Conservation (phyloP, 106 monocot species). For the Apostasia ramifera region DNA sequence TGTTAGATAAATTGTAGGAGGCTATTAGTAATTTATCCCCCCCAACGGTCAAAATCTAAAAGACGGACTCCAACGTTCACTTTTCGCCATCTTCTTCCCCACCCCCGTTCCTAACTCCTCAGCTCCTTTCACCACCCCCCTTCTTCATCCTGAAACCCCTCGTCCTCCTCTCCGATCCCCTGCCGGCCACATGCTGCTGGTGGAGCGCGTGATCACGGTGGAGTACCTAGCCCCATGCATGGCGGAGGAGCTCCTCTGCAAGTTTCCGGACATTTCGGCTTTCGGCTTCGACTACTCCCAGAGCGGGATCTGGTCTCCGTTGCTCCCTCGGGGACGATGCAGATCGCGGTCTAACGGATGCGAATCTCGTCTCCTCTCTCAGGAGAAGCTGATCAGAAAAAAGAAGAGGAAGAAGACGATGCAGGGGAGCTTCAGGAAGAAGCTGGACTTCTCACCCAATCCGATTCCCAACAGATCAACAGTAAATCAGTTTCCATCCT, state of each 20-base stretch:
- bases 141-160: neutral
- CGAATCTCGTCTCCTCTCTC: neutral
- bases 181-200: neutral
- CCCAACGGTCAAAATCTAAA: constrained; percentile 6
- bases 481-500: neutral
- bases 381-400: constrained; percentile 9
- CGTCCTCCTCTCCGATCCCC: neutral
- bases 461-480: constrained; percentile 19
- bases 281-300: constrained; percentile 91
- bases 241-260: constrained; percentile 66
- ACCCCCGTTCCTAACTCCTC: neutral
- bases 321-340: constrained; percentile 29
- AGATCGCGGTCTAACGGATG: neutral
- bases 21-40: neutral
- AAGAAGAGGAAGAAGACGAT: constrained; percentile 15
- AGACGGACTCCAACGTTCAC: constrained; percentile 12
- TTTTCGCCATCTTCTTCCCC: neutral
- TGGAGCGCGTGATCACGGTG: constrained; percentile 69
- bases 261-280: constrained; percentile 80
- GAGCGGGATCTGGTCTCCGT: constrained; percentile 92
- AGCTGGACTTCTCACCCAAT: constrained; percentile 17
- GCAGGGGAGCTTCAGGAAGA: constrained; percentile 4
- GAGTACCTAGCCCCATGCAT: constrained; percentile 84
- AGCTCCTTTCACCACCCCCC: neutral
- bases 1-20: no score